These are phyloP conservation scores for Flaveria sonorensis DNA, from an alignment of 129 eudicot genomes.

Conservation along the genomic window DNA sequence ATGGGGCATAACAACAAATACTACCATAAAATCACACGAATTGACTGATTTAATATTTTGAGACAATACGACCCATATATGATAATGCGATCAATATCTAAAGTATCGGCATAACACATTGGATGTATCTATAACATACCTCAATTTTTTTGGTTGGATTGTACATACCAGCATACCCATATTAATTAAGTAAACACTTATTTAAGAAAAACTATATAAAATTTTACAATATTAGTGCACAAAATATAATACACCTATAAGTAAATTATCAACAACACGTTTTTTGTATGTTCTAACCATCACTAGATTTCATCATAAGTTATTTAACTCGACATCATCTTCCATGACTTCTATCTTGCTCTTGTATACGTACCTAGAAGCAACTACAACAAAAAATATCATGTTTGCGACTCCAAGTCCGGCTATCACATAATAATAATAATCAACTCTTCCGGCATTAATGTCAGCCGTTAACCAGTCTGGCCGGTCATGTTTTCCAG, in stretches of 20 bases:
- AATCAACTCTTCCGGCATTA: slow-evolving; percentile 64
- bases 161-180: no score
- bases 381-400: background rate
- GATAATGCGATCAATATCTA: no score
- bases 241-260: no score
- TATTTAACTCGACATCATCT: background rate
- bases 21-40: no score
- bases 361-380: background rate
- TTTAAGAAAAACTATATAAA: no score
- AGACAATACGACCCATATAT: no score
- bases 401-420: slow-evolving; percentile 42
- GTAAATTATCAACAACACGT: background rate
- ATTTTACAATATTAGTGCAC: background rate
- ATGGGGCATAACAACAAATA: no score
- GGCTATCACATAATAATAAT: slow-evolving; percentile 64
- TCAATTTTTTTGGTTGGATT: no score
- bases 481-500: slow-evolving; percentile 48
- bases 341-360: background rate
- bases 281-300: background rate
- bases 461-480: slow-evolving; percentile 72
- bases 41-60: no score
- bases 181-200: background rate
- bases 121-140: no score
- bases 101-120: no score
- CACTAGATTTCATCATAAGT: background rate